Conservation (phyloP, 2,329 filamentous ascomycete genomes). For the Verticillium isaacii region DNA sequence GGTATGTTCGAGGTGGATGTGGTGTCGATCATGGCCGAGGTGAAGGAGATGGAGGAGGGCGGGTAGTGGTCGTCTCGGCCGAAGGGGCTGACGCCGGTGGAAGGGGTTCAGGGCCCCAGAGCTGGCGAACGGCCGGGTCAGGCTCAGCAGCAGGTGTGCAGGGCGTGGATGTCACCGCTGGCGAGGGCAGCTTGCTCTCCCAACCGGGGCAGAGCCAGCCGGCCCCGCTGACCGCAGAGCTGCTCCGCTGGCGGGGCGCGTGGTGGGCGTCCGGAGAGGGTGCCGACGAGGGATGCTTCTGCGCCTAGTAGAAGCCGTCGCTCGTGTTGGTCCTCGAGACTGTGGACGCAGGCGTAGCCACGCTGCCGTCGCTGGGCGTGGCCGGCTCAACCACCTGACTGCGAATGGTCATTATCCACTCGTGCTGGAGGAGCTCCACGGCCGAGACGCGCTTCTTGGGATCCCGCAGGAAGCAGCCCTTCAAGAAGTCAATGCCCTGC, state of each 20-base stretch:
- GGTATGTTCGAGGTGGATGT: background rate
- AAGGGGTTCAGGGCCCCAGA: background rate
- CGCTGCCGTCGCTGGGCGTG: constrained; percentile 54
- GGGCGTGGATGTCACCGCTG: background rate
- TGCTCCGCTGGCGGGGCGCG: background rate
- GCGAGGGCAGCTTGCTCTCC: background rate
- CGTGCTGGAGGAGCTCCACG: constrained; percentile 85
- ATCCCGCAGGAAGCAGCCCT: constrained; percentile 81
- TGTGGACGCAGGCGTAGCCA: constrained; percentile 34
- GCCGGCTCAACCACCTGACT: constrained; percentile 60
- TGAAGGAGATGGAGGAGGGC: background rate
- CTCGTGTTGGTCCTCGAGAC: constrained; percentile 10
- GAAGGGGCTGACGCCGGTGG: background rate
- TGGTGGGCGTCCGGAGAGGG: background rate
- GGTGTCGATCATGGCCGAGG: background rate
- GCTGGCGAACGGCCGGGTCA: background rate
- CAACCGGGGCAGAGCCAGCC: background rate
- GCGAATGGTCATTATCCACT: constrained; percentile 73
- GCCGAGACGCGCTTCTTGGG: constrained; percentile 75
- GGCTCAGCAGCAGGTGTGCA: background rate
- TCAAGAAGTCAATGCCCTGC: constrained; percentile 81
- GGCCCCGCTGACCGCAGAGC: background rate
- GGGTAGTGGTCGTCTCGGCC: background rate
- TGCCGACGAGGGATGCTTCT: background rate
- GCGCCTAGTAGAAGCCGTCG: constrained; percentile 13